phyloP scores from a whole-genome alignment of 179 eudicot species.

The Beta lomatogona region DNA sequence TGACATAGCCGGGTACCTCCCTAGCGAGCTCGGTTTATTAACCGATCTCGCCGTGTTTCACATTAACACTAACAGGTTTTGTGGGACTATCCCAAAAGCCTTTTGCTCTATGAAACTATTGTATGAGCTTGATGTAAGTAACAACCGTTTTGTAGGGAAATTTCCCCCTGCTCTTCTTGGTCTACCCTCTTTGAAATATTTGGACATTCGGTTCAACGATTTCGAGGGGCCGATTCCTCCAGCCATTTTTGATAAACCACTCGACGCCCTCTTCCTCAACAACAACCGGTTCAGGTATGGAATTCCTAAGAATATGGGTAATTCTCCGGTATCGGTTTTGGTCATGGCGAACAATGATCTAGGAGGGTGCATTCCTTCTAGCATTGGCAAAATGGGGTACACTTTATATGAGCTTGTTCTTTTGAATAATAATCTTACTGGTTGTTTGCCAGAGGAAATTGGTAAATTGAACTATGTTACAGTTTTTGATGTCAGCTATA shows the following conservation, averaged over 20 bases:
- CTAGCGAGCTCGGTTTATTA: slow-evolving; percentile 39
- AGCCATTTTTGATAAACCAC: slow-evolving; percentile 37
- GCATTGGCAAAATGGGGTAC: slow-evolving; percentile 42
- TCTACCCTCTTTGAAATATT: slow-evolving; percentile 36
- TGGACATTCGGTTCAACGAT: slow-evolving; percentile 45
- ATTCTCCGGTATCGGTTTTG: slow-evolving; percentile 48
- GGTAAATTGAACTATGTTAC: slow-evolving; percentile 35
- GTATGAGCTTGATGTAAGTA: slow-evolving; percentile 46
- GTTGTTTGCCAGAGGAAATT: slow-evolving; percentile 41
- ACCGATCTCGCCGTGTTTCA: slow-evolving; percentile 47
- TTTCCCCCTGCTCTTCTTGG: slow-evolving; percentile 38
- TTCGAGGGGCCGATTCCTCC: slow-evolving; percentile 44
- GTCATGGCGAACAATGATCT: slow-evolving; percentile 45
- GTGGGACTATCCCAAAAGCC: slow-evolving; percentile 38
- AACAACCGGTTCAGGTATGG: slow-evolving; percentile 39
- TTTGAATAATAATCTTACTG: slow-evolving; percentile 35
- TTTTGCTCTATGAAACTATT: slow-evolving; percentile 30
- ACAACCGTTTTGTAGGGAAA: slow-evolving; percentile 42
- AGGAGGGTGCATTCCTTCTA: slow-evolving; percentile 45
- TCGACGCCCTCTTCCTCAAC: slow-evolving; percentile 47
- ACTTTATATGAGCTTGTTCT: slow-evolving; percentile 40
- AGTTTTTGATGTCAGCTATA: slow-evolving; percentile 46
- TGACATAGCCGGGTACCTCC: slow-evolving; percentile 45
- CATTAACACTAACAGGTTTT: slow-evolving; percentile 47
- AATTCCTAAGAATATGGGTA: slow-evolving; percentile 43